These are phyloP conservation scores for Lentinula boryana DNA, from an alignment of 768 basidiomycete species.

Conservation along the genomic window DNA sequence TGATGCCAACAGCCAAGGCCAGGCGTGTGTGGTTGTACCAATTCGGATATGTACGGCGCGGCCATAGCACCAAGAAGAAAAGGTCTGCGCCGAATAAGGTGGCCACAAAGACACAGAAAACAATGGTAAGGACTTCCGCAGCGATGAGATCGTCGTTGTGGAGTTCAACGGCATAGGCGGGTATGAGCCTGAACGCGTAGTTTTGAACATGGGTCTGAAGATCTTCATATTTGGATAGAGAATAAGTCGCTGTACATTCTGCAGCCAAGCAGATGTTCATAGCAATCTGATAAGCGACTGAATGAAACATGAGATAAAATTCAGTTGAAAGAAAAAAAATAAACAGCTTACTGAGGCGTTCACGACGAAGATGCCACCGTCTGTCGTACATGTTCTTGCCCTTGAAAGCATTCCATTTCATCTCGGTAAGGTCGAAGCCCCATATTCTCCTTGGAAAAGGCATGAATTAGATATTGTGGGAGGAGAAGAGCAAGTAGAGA, in stretches of 20 bases:
- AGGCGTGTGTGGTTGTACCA: constrained; percentile 21
- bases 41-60: constrained; percentile 21
- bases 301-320: background rate
- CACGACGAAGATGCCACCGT: constrained; percentile 24
- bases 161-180: constrained; percentile 14
- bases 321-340: background rate
- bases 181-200: constrained; percentile 1
- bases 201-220: constrained; percentile 22
- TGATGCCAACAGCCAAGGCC: constrained; percentile 17
- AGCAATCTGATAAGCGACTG: constrained; percentile 15
- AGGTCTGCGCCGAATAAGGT: constrained; percentile 30
- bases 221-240: constrained; percentile 26
- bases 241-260: constrained; percentile 30
- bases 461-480: background rate
- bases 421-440: constrained; percentile 29
- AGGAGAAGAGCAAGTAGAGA: background rate
- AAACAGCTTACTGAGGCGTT: constrained; percentile 22
- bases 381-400: constrained; percentile 23
- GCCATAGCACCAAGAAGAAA: constrained; percentile 31
- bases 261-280: constrained; percentile 27
- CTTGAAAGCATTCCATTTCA: constrained; percentile 26
- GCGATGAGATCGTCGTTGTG: constrained; percentile 26
- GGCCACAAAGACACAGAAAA: constrained; percentile 29
- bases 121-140: constrained; percentile 23
- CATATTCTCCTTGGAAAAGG: constrained; percentile 15